Evolutionary conservation across 2,329 filamentous ascomycete species (phyloP).

Genomic region (Fusarium brevicatenulatum): DNA sequence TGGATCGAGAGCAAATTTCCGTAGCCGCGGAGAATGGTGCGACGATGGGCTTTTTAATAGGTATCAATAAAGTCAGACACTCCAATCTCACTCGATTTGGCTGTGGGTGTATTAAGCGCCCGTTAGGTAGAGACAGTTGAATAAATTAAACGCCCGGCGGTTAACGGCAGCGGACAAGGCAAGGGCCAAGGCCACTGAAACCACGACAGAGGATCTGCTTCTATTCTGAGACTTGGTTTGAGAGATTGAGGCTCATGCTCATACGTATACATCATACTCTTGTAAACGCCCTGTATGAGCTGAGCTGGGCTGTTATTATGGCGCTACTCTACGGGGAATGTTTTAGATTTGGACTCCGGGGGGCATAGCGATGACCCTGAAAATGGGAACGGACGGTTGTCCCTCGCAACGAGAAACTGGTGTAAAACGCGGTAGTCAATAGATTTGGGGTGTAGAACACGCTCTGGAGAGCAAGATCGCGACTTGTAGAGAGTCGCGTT

Average conservation of each 20-base stretch:
- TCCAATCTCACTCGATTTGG: background rate
- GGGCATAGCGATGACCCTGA: constrained; percentile 35
- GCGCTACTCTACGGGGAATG: constrained; percentile 1
- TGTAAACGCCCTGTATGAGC: constrained; percentile 7
- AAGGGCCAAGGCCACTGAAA: constrained; percentile 35
- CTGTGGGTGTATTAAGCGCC: constrained; percentile 28
- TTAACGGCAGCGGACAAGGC: constrained; percentile 12
- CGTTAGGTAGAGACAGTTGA: constrained; percentile 5
- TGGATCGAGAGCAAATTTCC: constrained; percentile 39
- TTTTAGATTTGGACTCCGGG: constrained; percentile 9
- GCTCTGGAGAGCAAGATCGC: constrained; percentile 12
- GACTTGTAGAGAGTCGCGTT: constrained; percentile 16
- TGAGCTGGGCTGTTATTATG: background rate
- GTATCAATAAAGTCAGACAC: background rate
- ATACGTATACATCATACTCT: background rate
- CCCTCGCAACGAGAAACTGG: constrained; percentile 17
- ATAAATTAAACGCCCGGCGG: constrained; percentile 36
- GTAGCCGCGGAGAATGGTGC: constrained; percentile 42
- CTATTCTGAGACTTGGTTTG: constrained; percentile 30
- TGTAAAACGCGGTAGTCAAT: constrained; percentile 31
- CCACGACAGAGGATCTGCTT: constrained; percentile 28
- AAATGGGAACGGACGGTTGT: constrained; percentile 24
- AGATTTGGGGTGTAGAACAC: constrained; percentile 11
- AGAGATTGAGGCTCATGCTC: constrained; percentile 6
- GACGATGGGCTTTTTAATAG: constrained; percentile 29